A percentile compares a stretch with the other conserved stretches of the same genome.
These are phyloP conservation scores for Suillus sp. DNA, from an alignment of 768 basidiomycete genomes.

Conservation along the genomic window DNA sequence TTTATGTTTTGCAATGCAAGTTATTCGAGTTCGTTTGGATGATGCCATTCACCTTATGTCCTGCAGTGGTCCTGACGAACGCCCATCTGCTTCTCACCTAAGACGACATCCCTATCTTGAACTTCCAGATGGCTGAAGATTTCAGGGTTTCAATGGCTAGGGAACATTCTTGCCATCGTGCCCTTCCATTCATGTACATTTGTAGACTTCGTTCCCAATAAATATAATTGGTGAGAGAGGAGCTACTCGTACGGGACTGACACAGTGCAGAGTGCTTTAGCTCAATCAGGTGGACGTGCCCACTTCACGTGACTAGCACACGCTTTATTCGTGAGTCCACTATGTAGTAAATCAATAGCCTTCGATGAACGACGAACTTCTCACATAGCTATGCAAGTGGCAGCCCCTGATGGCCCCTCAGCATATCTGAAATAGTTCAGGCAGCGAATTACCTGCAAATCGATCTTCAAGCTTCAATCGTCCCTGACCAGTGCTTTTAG, in stretches of 20 bases:
- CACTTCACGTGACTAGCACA: background rate
- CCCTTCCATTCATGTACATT: background rate
- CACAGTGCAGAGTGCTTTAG: background rate
- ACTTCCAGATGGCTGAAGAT: constrained; percentile 73
- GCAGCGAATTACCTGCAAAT: background rate
- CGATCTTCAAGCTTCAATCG: background rate
- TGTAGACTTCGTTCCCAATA: background rate
- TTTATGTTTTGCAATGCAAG: constrained; percentile 89
- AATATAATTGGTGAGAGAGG: background rate
- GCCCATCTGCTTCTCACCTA: constrained; percentile 78
- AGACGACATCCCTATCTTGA: constrained; percentile 77
- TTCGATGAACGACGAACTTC: background rate
- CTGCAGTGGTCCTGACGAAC: constrained; percentile 78
- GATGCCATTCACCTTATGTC: constrained; percentile 8
- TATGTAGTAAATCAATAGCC: background rate
- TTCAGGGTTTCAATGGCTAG: constrained; percentile 49
- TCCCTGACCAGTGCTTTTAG: background rate
- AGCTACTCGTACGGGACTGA: background rate
- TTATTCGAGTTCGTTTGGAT: constrained; percentile 8
- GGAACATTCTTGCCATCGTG: background rate
- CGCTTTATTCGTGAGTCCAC: background rate
- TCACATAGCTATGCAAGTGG: background rate
- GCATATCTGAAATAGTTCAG: background rate
- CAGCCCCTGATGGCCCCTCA: background rate
- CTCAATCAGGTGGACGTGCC: background rate